phyloP scores from a whole-genome alignment of 805 yeast species.

The Nakazawaea populi region DNA sequence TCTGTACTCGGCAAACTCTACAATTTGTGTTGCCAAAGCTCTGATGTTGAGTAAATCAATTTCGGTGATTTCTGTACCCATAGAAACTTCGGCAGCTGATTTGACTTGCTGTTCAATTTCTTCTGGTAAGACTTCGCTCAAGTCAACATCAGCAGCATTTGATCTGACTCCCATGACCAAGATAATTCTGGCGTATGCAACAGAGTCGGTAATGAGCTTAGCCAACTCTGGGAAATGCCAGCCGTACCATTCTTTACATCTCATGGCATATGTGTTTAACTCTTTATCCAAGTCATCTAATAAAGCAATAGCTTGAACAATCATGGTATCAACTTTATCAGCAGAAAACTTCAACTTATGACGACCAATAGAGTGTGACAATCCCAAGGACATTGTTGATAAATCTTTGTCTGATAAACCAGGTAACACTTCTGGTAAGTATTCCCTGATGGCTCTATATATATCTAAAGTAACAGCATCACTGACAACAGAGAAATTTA shows the following conservation, averaged over 20 bases:
- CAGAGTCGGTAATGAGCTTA: slow-evolving; percentile 91
- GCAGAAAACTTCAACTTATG: slow-evolving; percentile 96
- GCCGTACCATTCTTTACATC: slow-evolving; percentile 99
- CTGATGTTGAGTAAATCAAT: slow-evolving; percentile 82
- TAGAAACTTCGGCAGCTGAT: slow-evolving; percentile 95
- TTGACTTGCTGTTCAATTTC: slow-evolving; percentile 89
- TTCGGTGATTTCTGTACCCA: slow-evolving; percentile 98
- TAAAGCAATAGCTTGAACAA: slow-evolving; percentile 96
- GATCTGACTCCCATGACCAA: slow-evolving; percentile 92
- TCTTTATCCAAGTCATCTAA: slow-evolving; percentile 97
- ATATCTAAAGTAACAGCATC: slow-evolving; percentile 94
- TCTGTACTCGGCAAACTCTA: slow-evolving; percentile 93
- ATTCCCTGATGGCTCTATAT: slow-evolving; percentile 92
- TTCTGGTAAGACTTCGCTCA: slow-evolving; percentile 88
- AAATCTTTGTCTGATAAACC: slow-evolving; percentile 83
- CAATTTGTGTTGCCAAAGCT: slow-evolving; percentile 92
- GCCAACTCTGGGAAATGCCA: slow-evolving; percentile 99
- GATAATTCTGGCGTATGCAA: slow-evolving; percentile 92
- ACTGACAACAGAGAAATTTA: slow-evolving; percentile 81
- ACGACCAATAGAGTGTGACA: slow-evolving; percentile 98
- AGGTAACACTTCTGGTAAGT: slow-evolving; percentile 89
- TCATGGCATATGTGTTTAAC: slow-evolving; percentile 96
- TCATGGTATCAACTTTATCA: slow-evolving; percentile 98
- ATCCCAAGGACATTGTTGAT: slow-evolving; percentile 94
- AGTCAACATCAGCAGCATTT: slow-evolving; percentile 84